Evolutionary conservation across 1,139 yeast species (phyloP).

Genomic region (Suhomyces bolitotheri): DNA sequence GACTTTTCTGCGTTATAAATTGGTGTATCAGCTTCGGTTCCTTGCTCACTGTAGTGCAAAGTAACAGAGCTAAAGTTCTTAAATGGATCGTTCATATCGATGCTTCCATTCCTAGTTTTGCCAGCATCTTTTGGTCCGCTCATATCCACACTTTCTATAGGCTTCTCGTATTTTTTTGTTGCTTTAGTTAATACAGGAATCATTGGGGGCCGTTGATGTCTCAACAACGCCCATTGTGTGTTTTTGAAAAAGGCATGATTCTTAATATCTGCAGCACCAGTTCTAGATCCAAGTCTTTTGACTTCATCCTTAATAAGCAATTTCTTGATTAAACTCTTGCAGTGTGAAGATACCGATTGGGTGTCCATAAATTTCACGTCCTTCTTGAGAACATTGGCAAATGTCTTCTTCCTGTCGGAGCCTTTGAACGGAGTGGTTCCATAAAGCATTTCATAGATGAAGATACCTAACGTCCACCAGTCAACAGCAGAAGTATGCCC

Average conservation of each 20-base stretch:
- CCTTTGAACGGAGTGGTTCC: constrained; percentile 98
- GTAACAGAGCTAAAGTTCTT: constrained; percentile 87
- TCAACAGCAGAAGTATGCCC: constrained; percentile 98
- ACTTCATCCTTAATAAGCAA: constrained; percentile 84
- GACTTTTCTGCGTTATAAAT: constrained; percentile 46
- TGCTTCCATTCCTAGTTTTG: constrained; percentile 4
- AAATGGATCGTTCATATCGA: constrained; percentile 67
- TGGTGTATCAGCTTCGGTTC: constrained; percentile 41
- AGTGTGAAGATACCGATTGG: constrained; percentile 61
- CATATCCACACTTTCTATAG: constrained; percentile 29
- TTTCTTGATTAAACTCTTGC: constrained; percentile 79
- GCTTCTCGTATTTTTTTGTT: constrained; percentile 31
- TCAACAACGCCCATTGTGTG: constrained; percentile 90
- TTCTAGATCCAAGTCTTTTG: constrained; percentile 82
- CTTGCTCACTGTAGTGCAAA: constrained; percentile 65
- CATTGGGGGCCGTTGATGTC: constrained; percentile 94
- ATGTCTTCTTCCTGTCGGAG: constrained; percentile 79
- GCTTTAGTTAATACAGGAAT: constrained; percentile 76
- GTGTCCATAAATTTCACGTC: constrained; percentile 74
- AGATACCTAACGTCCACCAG: constrained; percentile 98
- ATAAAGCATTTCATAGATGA: constrained; percentile 88
- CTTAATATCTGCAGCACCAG: constrained; percentile 94
- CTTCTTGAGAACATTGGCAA: constrained; percentile 78
- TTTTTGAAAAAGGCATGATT: constrained; percentile 86
- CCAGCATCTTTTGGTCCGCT: constrained; percentile 13